These are phyloP conservation scores for Jatropha podagrica DNA, from an alignment of 441 rosid genomes.

Conservation along the genomic window DNA sequence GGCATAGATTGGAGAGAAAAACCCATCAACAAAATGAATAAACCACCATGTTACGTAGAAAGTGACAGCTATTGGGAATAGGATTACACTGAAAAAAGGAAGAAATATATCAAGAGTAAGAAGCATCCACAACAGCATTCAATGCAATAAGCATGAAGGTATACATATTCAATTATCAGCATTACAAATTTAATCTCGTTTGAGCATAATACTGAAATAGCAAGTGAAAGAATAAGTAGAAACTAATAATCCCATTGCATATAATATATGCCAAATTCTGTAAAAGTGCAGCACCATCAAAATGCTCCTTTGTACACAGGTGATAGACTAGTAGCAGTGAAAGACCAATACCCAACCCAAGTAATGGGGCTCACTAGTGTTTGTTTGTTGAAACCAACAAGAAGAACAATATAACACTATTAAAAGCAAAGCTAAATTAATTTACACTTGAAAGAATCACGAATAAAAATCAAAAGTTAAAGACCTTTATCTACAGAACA, in stretches of 20 bases:
- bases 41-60: slow-evolving; percentile 99
- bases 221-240: neutral
- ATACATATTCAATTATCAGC: neutral
- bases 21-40: slow-evolving; percentile 96
- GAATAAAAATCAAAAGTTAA: neutral
- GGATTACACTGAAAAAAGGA: slow-evolving; percentile 73
- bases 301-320: neutral
- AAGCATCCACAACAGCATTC: slow-evolving; percentile 18
- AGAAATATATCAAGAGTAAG: slow-evolving; percentile 22
- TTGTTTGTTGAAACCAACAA: neutral
- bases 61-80: slow-evolving; percentile 89
- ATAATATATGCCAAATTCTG: neutral
- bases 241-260: neutral
- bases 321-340: neutral
- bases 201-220: neutral
- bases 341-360: neutral
- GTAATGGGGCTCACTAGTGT: neutral
- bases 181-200: neutral
- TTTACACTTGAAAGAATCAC: no score
- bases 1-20: slow-evolving; percentile 92
- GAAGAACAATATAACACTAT: neutral
- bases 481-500: neutral
- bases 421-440: neutral
- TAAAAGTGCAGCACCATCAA: neutral
- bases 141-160: neutral